Conservation (phyloP, 1,139 yeast species). For the Kodamaea sp. region DNA sequence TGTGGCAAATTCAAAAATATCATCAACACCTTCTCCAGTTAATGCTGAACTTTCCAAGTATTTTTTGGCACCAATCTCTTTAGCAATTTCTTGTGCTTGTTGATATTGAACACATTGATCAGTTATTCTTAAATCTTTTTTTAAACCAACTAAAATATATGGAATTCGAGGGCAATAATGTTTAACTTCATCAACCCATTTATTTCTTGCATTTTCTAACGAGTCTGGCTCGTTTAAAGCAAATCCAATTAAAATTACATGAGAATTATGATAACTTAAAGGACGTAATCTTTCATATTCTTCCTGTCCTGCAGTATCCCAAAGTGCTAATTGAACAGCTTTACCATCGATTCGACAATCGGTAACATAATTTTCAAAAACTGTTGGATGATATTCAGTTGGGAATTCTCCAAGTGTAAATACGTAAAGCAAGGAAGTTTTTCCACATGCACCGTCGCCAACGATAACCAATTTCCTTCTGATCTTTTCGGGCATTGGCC, state of each 20-base stretch:
- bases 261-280: constrained; percentile 75
- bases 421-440: constrained; percentile 85
- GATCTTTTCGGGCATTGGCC: constrained; percentile 13
- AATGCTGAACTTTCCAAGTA: constrained; percentile 73
- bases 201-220: constrained; percentile 59
- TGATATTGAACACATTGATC: constrained; percentile 44
- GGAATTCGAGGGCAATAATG: constrained; percentile 69
- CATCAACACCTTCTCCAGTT: constrained; percentile 81
- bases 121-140: constrained; percentile 52
- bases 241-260: constrained; percentile 68
- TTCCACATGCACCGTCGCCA: constrained; percentile 96
- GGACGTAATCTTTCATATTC: constrained; percentile 81
- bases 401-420: constrained; percentile 88
- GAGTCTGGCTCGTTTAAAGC: constrained; percentile 71
- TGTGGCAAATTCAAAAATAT: constrained; percentile 73
- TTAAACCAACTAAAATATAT: constrained; percentile 62
- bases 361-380: constrained; percentile 90
- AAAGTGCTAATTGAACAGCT: constrained; percentile 79
- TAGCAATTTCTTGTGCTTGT: constrained; percentile 59
- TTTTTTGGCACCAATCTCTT: constrained; percentile 62
- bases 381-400: constrained; percentile 87
- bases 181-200: constrained; percentile 71
- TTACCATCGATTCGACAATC: constrained; percentile 92
- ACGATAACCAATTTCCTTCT: constrained; percentile 83
- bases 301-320: constrained; percentile 99